phyloP scores from a whole-genome alignment of 2,329 filamentous ascomycete genomes.

The Cercospora beticola region DNA sequence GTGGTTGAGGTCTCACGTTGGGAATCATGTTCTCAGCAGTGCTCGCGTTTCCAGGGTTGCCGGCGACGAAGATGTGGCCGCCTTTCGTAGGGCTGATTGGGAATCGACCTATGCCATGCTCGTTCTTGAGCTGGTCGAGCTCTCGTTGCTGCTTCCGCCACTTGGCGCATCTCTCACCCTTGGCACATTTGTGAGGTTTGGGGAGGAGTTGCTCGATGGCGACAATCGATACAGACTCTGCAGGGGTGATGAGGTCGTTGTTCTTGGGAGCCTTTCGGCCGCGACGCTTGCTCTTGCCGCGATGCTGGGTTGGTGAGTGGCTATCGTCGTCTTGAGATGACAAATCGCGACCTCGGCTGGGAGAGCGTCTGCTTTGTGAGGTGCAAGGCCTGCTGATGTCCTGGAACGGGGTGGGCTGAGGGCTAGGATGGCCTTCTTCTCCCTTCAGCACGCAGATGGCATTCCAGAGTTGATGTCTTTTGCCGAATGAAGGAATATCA shows the following conservation, averaged over 20 bases:
- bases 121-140: conserved; percentile 70
- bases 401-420: conserved; percentile 50
- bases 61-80: conserved; percentile 72
- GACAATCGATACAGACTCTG: conserved; percentile 85
- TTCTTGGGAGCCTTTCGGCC: conserved; percentile 43
- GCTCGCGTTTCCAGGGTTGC: conserved; percentile 73
- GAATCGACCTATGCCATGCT: conserved; percentile 55
- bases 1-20: conserved; percentile 44
- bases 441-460: conserved; percentile 69
- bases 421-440: conserved; percentile 44
- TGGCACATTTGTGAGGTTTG: conserved; percentile 78
- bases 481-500: conserved; percentile 76
- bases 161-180: conserved; percentile 82
- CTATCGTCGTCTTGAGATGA: conserved; percentile 30
- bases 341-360: conserved; percentile 25
- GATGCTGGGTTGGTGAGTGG: conserved; percentile 37
- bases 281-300: conserved; percentile 37
- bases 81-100: conserved; percentile 63
- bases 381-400: conserved; percentile 49
- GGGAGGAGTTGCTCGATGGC: conserved; percentile 87
- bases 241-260: conserved; percentile 70
- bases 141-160: conserved; percentile 77
- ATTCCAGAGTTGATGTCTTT: conserved; percentile 76
- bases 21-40: conserved; percentile 58
- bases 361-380: conserved; percentile 30